Percentiles rank a stretch among this genome's conserved stretches.
Conservation (phyloP, 257 asterid genomes). For the Solanum habrochaites region DNA sequence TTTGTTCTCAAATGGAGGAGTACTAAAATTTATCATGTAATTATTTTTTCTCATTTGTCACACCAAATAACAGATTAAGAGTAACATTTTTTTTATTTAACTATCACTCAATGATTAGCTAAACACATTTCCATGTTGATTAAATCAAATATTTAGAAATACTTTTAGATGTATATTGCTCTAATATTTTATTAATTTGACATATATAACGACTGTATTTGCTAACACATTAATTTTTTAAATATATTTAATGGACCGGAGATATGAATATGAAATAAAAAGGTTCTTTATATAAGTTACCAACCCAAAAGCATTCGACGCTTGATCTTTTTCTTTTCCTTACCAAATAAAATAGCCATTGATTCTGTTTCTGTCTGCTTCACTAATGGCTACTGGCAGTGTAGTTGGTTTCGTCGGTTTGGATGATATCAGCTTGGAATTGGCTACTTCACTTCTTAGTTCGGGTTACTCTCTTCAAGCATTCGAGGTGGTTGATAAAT, state of each 20-base stretch:
- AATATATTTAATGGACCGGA: neutral
- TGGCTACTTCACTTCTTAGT: conserved; percentile 59
- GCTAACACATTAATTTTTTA: too few species aligned
- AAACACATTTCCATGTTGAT: too few species aligned
- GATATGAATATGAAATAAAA: neutral
- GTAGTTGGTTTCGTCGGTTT: conserved; percentile 72
- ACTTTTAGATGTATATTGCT: too few species aligned
- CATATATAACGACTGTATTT: neutral
- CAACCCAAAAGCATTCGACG: neutral
- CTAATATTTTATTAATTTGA: too few species aligned
- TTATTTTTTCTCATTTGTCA: neutral
- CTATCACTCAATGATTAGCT: too few species aligned
- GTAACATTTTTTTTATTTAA: neutral
- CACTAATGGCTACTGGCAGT: conserved; percentile 34
- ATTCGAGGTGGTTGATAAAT: conserved; percentile 35
- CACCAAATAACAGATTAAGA: too few species aligned
- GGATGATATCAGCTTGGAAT: conserved; percentile 62
- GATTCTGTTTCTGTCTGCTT: neutral
- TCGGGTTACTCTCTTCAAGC: conserved; percentile 65
- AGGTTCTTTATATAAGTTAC: neutral
- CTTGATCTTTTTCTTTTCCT: neutral
- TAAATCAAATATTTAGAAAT: too few species aligned
- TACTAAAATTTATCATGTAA: too few species aligned
- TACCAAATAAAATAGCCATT: neutral
- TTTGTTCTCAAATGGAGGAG: neutral